Percentiles rank a stretch among this genome's conserved stretches.
phyloP scores from a whole-genome alignment of 805 yeast species.

The Metschnikowia orientalis region DNA sequence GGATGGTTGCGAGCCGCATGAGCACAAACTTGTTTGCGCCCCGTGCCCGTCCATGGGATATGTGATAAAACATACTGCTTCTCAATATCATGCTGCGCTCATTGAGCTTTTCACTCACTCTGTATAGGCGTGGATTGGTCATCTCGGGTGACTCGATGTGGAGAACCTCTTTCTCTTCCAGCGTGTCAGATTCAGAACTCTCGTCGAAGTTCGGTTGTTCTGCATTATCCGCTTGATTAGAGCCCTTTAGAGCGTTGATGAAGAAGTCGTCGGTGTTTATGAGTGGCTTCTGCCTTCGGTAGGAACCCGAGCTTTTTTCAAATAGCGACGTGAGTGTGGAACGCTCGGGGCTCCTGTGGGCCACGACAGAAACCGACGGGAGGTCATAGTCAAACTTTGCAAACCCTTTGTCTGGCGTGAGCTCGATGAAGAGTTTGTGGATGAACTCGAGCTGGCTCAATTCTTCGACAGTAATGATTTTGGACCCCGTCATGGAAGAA shows the following conservation, averaged over 20 bases:
- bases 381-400: neutral
- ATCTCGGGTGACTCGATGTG: slow-evolving; percentile 3
- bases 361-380: slow-evolving; percentile 3
- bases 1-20: slow-evolving; percentile 10
- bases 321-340: too few relatives aligned
- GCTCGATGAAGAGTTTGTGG: slow-evolving; percentile 1
- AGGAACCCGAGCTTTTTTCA: too few relatives aligned
- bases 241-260: too few relatives aligned
- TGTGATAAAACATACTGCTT: slow-evolving; percentile 8
- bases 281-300: too few relatives aligned
- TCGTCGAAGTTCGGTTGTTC: too few relatives aligned
- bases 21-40: slow-evolving; percentile 12
- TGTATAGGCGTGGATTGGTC: neutral
- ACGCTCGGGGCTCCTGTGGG: neutral
- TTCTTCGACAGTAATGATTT: slow-evolving; percentile 1
- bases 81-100: slow-evolving; percentile 1
- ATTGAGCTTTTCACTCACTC: slow-evolving; percentile 1
- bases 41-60: slow-evolving; percentile 12
- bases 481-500: slow-evolving; percentile 4
- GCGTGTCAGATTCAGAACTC: too few relatives aligned
- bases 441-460: slow-evolving; percentile 5
- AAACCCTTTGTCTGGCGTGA: slow-evolving; percentile 2
- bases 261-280: too few relatives aligned
- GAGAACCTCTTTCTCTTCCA: too few relatives aligned
- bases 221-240: too few relatives aligned